These are phyloP conservation scores for Diaporthe sp. DNA, from an alignment of 2,329 filamentous ascomycete genomes.

Conservation along the genomic window DNA sequence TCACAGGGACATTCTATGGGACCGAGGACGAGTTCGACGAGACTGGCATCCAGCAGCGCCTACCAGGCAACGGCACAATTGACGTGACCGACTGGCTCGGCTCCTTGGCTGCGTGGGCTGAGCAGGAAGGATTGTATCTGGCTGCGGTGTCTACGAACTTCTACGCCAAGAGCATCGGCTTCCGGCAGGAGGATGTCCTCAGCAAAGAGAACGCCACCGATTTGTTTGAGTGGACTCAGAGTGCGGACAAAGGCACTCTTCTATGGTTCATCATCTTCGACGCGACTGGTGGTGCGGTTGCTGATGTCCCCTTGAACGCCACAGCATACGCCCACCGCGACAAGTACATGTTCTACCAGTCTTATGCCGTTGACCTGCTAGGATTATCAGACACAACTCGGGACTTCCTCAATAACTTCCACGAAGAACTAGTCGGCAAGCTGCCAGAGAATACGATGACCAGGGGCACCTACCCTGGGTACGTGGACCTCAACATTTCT, in stretches of 20 bases:
- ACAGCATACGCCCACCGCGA: conserved; percentile 75
- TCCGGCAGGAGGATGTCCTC: conserved; percentile 63
- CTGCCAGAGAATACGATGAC: conserved; percentile 52
- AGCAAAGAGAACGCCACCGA: conserved; percentile 57
- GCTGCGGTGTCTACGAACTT: conserved; percentile 64
- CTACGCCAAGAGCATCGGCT: conserved; percentile 69
- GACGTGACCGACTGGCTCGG: conserved; percentile 74
- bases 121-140: conserved; percentile 61
- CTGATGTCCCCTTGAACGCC: conserved; percentile 65
- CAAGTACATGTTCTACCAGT: conserved; percentile 73
- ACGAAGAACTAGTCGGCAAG: conserved; percentile 54
- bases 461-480: conserved; percentile 70
- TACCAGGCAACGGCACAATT: conserved; percentile 59
- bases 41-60: conserved; percentile 60
- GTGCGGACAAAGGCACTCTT: conserved; percentile 61
- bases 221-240: conserved; percentile 67
- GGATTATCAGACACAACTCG: conserved; percentile 59
- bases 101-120: conserved; percentile 65
- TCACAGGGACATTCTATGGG: conserved; percentile 73
- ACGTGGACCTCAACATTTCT: conserved; percentile 67
- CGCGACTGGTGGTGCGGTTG: conserved; percentile 70
- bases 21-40: conserved; percentile 66
- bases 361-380: conserved; percentile 67
- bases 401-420: conserved; percentile 65
- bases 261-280: conserved; percentile 75